These are phyloP conservation scores for Casaregolazyma lundiana DNA, from an alignment of 1,139 yeast species.

Conservation along the genomic window DNA sequence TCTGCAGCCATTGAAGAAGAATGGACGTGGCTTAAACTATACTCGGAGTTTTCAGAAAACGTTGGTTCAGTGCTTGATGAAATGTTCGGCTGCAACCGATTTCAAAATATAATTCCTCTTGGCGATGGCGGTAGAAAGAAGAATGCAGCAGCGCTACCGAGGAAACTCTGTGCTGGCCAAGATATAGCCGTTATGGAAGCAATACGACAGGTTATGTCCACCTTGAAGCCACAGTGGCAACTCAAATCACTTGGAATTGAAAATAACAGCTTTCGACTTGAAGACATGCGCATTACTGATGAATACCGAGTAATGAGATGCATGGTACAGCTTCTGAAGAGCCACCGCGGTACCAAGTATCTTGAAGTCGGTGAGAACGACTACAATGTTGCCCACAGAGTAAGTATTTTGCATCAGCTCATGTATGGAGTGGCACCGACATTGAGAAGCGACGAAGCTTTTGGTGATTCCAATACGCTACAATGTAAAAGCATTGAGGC, in stretches of 20 bases:
- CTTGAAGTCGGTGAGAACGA: conserved; percentile 26
- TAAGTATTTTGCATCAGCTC: conserved; percentile 22
- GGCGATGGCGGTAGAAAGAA: conserved; percentile 3
- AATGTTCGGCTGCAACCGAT: conserved; percentile 21
- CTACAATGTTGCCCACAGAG: conserved; percentile 18
- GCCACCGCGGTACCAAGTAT: conserved; percentile 19
- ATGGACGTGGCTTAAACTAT: conserved; percentile 25
- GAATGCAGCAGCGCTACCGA: conserved; percentile 1
- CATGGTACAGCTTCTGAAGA: conserved; percentile 28
- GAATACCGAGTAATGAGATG: conserved; percentile 33
- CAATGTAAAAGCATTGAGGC: background rate
- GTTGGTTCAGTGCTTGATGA: conserved; percentile 27
- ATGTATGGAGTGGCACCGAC: conserved; percentile 10
- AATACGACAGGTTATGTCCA: conserved; percentile 30
- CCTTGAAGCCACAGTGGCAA: conserved; percentile 21
- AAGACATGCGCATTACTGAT: conserved; percentile 33
- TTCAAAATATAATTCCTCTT: conserved; percentile 5
- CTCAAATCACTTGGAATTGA: conserved; percentile 27
- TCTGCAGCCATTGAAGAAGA: conserved; percentile 24
- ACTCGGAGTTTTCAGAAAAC: conserved; percentile 19
- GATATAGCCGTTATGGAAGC: conserved; percentile 32
- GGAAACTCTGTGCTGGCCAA: conserved; percentile 19
- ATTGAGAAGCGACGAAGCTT: background rate
- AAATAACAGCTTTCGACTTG: conserved; percentile 29
- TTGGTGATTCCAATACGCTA: background rate